Base-by-base conservation (phyloP, 2,329 filamentous ascomycete species). In the Botrytis paeoniae region DNA sequence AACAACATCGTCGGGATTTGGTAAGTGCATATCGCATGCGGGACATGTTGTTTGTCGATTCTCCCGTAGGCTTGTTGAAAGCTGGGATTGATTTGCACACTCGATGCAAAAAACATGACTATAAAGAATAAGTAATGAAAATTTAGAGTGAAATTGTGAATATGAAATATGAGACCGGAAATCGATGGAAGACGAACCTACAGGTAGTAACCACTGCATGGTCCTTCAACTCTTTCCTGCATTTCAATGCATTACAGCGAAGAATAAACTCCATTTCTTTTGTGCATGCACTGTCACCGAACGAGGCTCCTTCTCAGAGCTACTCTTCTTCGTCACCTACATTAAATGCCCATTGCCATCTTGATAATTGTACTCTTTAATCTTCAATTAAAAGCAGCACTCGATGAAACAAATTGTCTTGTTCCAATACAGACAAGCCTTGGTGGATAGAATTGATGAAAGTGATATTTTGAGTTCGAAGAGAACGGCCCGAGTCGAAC, bases 141-240 rank as follows among this genome's bases (percentile, higher is more conserved):
- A 60, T 29, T 37, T 22, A 25, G 45, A 35, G 43, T 25, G 29
- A 41, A 66, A 39, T 59, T 41, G 39, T 57, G 51, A 29, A 29
- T 32, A 9, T 57, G 51, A 57, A 6, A 48, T 37, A 51, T 64
- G 62, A 64, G 51, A 41, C 57, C 3, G 25, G 45, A 37, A 43
- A 35, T 25, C 9, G 48, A 29, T n/a, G 29, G 7, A 41, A 32
- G 9, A 81, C 84, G 77, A 81, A 93, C 93, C 92, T 94, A 88
- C 95, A 98, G 22, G 93, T 96, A 7, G 95, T 97, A 48, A 97
- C 93, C 1, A 97, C 86, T 18, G 94, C 95, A 75, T 87, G 86
- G 59, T 92, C 89, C 48, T 84, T 86, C 48, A 97, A 86, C 76
- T 91, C 88, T 59, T 84, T 85, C 64, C 93, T 88, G 79, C 95